Base-by-base conservation (phyloP, 805 yeast genomes). In the Starmerella sirachaensis region DNA sequence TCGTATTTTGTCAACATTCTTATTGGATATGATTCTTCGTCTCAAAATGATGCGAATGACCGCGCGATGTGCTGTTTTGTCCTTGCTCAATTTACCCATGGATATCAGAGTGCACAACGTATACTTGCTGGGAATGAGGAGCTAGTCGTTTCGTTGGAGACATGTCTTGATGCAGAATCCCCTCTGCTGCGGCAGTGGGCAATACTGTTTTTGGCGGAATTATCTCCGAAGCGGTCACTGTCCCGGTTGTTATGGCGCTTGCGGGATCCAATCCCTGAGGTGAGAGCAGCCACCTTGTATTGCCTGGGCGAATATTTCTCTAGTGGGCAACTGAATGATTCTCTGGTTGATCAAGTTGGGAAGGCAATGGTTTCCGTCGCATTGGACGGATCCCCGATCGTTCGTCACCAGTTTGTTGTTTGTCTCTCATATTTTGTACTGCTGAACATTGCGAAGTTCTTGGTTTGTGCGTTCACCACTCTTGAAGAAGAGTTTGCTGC, bases 51-150 rank as follows among this genome's bases (percentile, higher is more conserved):
- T 12, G 9, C 36, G 2, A 42, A 43, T 7, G 38, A 88, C 54
- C 78, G 84, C 55, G 96, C 97, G 0, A 82, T 88, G 83, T 80
- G 96, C 60, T 93, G 94, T 0, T 83, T 91, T 53, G 84, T 91
- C 13, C 62, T 88, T 19, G 71, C 95, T 0, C 67, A 86, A 44
- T 88, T 91, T 60, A 79, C 85, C 29, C 71, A 81, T 43, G 93
- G 81, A 33, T 82, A 74, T 58, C 70, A 71, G 32, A 69, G 72
- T 40, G 96, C 94, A 0, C 94, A 85, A 54, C 69, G 80, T 40
- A 65, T 80, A 21, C 78, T 94, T 45, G 75, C 81, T 46, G 77
- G 80, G 4, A 65, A 77, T 5, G 93, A 81, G 36, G 29, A 26
- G 13, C 65, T 91, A 13, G 66, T 81, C 12, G 67, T 68, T 27